Base-by-base conservation (phyloP, 257 asterid genomes). In the Capsicum pubescens region DNA sequence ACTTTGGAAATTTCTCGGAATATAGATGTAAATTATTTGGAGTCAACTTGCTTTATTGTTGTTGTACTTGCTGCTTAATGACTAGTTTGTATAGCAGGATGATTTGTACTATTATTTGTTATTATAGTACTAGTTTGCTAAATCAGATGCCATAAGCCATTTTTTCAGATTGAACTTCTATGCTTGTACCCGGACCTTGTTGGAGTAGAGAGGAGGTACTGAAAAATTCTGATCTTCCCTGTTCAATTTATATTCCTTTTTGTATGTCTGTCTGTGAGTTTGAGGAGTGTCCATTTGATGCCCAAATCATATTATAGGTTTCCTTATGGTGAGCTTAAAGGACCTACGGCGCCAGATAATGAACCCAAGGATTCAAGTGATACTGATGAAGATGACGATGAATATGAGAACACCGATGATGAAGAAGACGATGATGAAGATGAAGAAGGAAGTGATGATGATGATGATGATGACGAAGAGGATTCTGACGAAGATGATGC, bases 291-390 rank as follows among this genome's bases (percentile, higher is more conserved):
- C 44, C 68, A 80, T 58, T 39, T 44, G 81, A 81, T 80, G 64
- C 70, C 46, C 52, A 58, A 21, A 46, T 9, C 42, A 26, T 39
- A 36, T 84, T 63, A 52, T 81, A 87, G 87, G 44, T 87, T 84
- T 84, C 85, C 85, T 32, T 39, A 64, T 56, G 52, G 84, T 58
- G 87, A 74, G 44, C 84, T 76, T 13, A 58, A 82, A 35, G 58
- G 59, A 63, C 68, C 58, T 32, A 56, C 8, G 1, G 70, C 1
- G 17, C 50, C 79, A 50, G 83, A 32, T 3, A 7, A 69, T 81
- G 87, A 82, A 58, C 42, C 70, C 46, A 81, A 57, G 80, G 87
- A 84, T 81, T 82, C 85, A 57, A 59, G 84, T 81, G 86, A 84
- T 46, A 76, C 39, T n/a, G 86, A 64, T 6, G 70, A 80, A 0